phyloP scores from a whole-genome alignment of 768 basidiomycete species.

The Russula vinacea region DNA sequence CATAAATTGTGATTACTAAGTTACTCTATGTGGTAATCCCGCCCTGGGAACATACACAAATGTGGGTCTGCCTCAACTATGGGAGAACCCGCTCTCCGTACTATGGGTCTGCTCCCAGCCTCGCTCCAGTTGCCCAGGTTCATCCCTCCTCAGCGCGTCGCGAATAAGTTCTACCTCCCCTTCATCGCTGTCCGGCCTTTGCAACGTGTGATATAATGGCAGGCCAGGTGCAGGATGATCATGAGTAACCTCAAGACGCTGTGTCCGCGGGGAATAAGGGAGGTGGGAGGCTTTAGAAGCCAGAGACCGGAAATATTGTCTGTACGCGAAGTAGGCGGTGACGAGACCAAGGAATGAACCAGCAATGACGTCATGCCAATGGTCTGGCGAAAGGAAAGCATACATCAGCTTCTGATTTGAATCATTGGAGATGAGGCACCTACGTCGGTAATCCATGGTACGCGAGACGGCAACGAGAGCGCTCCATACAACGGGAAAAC shows the following conservation, averaged over 20 bases:
- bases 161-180: conserved; percentile 25
- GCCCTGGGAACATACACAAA: neutral
- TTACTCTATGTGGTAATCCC: too few species aligned
- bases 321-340: conserved; percentile 72
- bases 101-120: conserved; percentile 23
- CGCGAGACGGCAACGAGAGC: conserved; percentile 77
- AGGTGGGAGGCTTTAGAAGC: conserved; percentile 56
- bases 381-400: conserved; percentile 49
- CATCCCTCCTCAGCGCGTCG: conserved; percentile 38
- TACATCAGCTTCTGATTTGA: conserved; percentile 26
- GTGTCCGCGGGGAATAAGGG: conserved; percentile 69
- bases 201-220: conserved; percentile 1
- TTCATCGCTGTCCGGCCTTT: conserved; percentile 21
- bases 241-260: conserved; percentile 42
- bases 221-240: conserved; percentile 18
- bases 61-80: neutral
- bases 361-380: conserved; percentile 87
- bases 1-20: neutral
- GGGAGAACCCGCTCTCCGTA: neutral
- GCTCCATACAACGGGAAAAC: conserved; percentile 76
- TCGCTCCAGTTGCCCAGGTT: conserved; percentile 29
- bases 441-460: conserved; percentile 90
- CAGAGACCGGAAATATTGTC: conserved; percentile 83
- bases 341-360: conserved; percentile 72
- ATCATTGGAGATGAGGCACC: conserved; percentile 33